Evolutionary conservation across 2,329 filamentous ascomycete species (phyloP).

Genomic region (Colletotrichum orchidophilum): DNA sequence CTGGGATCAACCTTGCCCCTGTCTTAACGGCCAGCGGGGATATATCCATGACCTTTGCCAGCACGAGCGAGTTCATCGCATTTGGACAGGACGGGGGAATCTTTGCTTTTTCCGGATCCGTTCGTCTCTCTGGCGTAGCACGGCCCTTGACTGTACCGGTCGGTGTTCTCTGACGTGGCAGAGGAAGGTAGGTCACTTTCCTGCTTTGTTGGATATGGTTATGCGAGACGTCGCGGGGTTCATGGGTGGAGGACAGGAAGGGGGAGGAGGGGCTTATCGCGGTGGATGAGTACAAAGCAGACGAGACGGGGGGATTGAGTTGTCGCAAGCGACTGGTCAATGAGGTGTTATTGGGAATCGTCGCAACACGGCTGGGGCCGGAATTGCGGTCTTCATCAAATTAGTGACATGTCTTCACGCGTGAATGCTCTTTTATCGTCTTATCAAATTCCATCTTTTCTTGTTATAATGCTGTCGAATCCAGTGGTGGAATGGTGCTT

Average conservation of each 20-base stretch:
- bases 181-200: background rate
- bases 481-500: no score
- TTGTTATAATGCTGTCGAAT: background rate
- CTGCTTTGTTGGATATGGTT: no score
- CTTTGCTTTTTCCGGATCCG: no score
- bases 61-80: background rate
- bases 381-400: background rate
- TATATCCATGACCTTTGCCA: background rate
- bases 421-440: background rate
- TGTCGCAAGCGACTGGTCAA: background rate
- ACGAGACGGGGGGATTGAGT: background rate
- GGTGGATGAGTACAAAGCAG: background rate
- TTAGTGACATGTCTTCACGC: background rate
- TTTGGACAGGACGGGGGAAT: background rate
- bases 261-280: background rate
- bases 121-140: no score
- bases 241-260: background rate
- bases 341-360: background rate
- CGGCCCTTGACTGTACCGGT: no score
- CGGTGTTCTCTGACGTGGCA: slow-evolving; percentile 11
- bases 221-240: background rate
- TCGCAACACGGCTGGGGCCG: background rate
- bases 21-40: background rate
- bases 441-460: background rate
- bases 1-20: background rate